phyloP scores from a whole-genome alignment of 306 rosid species.

The Cucumis cinereus region DNA sequence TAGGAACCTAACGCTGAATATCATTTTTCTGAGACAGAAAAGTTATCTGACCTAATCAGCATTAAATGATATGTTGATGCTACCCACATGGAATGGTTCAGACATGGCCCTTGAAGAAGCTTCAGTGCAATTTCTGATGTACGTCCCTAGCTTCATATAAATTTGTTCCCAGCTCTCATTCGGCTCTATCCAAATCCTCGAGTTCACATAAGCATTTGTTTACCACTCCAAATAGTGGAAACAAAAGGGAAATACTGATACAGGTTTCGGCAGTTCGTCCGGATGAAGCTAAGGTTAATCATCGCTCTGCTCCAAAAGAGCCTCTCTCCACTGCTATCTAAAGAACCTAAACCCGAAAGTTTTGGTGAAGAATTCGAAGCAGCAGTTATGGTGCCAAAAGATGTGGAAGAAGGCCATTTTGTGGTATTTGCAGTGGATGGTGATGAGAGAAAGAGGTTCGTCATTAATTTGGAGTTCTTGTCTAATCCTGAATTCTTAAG shows the following conservation, averaged over 20 bases:
- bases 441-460: slow-evolving; percentile 38
- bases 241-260: not conserved
- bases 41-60: not conserved
- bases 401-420: slow-evolving; percentile 42
- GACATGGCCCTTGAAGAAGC: slow-evolving; percentile 2
- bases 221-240: not conserved
- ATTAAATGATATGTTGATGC: slow-evolving; percentile 10
- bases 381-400: slow-evolving; percentile 20
- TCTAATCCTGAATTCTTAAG: slow-evolving; percentile 41
- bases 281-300: slow-evolving; percentile 20
- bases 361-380: slow-evolving; percentile 10
- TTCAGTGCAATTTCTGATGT: slow-evolving; percentile 8
- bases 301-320: slow-evolving; percentile 29
- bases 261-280: not conserved
- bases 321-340: slow-evolving; percentile 17
- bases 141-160: not conserved
- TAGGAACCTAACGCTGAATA: not conserved
- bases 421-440: slow-evolving; percentile 46
- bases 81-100: slow-evolving; percentile 11
- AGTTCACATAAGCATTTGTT: not conserved
- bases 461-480: slow-evolving; percentile 34
- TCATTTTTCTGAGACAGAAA: not conserved
- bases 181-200: not conserved
- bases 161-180: not conserved
- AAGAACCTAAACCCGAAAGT: slow-evolving; percentile 14